Evolutionary conservation across 768 basidiomycete genomes (phyloP), one percentile per base, ranked within the genome.

Genomic region (Rossbeevera mucosa): DNA sequence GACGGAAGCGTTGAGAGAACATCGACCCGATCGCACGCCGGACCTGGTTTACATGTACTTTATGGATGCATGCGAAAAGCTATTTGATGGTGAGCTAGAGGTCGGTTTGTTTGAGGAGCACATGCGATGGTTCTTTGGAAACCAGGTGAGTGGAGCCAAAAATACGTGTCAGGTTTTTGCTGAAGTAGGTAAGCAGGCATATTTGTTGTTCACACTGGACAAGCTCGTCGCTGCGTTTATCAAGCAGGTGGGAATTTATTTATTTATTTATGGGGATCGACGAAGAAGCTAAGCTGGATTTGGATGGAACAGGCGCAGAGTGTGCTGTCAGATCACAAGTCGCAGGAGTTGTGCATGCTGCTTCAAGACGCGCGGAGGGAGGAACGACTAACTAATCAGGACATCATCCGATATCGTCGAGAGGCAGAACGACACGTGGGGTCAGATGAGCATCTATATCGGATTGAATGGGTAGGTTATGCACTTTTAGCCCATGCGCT

Each of bases 21-120:
- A 74, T 42, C 71, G 69, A 45, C 70, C 77, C 28, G 68, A 68
- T 28, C 74, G 76, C 36, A 74, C 76, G 24, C 71, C 76, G 38
- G 85, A 86, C 59, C 78, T 88, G 63, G 86, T 91, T 54, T 98
- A 98, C 72, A 76, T 83, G 72, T 93, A 94, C 63, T 79, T 95
- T 47, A 74, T 98, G 29, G 89, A 86, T 52, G 87, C 91, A 9
- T 92, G 91, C 67, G 95, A 98, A 71, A 91, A 90, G 76, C 69
- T 95, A 38, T 97, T 98, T 65, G 93, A 93, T 61, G 86, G 81
- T 56, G 94, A 98, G 64, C 77, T 98, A 54, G 96, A 98, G 68
- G 89, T 87, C 64, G 72, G 79, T n/a, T 82, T 85, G 20, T 98
- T 94, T 62, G 95, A 98, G 68, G 96, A 98, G 67, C 91, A 92